phyloP scores from a whole-genome alignment of 495 filamentous ascomycete species.

The Penicillium manginii region DNA sequence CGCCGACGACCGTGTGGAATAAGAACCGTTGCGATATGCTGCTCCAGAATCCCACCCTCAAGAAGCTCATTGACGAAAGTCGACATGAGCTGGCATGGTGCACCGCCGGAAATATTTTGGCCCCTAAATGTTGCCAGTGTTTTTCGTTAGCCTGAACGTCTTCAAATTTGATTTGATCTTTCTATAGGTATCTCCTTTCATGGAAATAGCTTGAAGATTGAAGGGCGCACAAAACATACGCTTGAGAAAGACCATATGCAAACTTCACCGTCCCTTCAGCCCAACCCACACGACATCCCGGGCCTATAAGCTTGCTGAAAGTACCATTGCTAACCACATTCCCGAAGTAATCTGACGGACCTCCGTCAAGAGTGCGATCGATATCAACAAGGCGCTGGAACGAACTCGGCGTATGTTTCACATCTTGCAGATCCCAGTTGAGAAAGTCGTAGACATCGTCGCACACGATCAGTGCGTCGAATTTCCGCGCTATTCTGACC shows the following conservation, averaged over 20 bases:
- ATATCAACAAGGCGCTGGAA: conserved; percentile 69
- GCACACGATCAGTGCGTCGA: conserved; percentile 66
- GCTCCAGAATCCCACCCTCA: conserved; percentile 42
- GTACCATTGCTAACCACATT: conserved; percentile 72
- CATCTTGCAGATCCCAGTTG: conserved; percentile 48
- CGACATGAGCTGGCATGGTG: conserved; percentile 67
- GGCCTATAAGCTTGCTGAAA: conserved; percentile 72
- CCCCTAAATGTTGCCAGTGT: conserved; percentile 44
- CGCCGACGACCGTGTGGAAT: conserved; percentile 53
- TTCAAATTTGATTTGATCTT: too few species aligned
- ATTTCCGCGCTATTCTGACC: conserved; percentile 60
- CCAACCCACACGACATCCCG: conserved; percentile 73
- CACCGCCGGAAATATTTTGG: conserved; percentile 66
- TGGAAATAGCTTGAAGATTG: too few species aligned
- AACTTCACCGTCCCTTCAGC: conserved; percentile 63
- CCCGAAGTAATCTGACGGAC: conserved; percentile 55
- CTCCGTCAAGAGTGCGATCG: conserved; percentile 53
- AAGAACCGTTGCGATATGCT: conserved; percentile 48
- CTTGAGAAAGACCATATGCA: conserved; percentile 57
- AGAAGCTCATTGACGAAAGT: conserved; percentile 64
- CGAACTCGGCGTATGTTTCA: conserved; percentile 6
- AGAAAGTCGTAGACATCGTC: conserved; percentile 84
- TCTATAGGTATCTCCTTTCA: not conserved
- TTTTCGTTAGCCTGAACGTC: not conserved
- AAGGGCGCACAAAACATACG: conserved; percentile 35